Conservation (phyloP, 345 rosid species). For the Mercurialis annua region DNA sequence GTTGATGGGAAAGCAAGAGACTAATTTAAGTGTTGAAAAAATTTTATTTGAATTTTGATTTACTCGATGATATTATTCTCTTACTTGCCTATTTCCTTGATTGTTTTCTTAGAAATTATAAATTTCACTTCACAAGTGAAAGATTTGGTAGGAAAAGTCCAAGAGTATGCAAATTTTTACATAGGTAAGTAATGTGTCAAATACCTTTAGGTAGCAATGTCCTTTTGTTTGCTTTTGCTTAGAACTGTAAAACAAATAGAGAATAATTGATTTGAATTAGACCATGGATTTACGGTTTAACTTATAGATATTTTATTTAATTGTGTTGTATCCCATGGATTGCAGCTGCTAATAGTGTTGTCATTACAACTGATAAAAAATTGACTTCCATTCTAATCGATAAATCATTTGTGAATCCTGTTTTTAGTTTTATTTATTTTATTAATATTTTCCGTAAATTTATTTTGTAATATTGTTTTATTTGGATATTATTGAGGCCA, state of each 20-base stretch:
- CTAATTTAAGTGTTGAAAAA: no score
- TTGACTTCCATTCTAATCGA: slow-evolving; percentile 90
- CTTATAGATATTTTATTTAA: background rate
- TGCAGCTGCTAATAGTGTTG: slow-evolving; percentile 93
- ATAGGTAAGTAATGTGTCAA: slow-evolving; percentile 47
- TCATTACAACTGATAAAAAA: slow-evolving; percentile 89
- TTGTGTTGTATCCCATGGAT: slow-evolving; percentile 2
- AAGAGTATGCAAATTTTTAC: slow-evolving; percentile 55
- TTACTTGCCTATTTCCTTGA: slow-evolving; percentile 1
- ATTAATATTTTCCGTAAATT: background rate
- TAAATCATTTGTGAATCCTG: slow-evolving; percentile 68
- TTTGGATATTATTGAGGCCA: slow-evolving; percentile 24
- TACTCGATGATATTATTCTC: background rate
- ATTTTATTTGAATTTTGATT: no score
- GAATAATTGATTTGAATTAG: background rate
- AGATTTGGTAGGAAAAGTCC: slow-evolving; percentile 52
- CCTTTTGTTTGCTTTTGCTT: slow-evolving; percentile 2
- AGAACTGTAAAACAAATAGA: background rate
- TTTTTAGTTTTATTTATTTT: background rate
- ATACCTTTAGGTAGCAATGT: background rate
- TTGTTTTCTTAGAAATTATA: background rate
- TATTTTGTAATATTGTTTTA: background rate
- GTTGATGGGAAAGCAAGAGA: background rate
- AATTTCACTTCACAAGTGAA: slow-evolving; percentile 56
- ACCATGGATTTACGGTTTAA: slow-evolving; percentile 5